Percentiles rank a stretch among this genome's conserved stretches.
Evolutionary conservation across 257 asterid genomes (phyloP).

Genomic region (Solanum bulbocastanum): DNA sequence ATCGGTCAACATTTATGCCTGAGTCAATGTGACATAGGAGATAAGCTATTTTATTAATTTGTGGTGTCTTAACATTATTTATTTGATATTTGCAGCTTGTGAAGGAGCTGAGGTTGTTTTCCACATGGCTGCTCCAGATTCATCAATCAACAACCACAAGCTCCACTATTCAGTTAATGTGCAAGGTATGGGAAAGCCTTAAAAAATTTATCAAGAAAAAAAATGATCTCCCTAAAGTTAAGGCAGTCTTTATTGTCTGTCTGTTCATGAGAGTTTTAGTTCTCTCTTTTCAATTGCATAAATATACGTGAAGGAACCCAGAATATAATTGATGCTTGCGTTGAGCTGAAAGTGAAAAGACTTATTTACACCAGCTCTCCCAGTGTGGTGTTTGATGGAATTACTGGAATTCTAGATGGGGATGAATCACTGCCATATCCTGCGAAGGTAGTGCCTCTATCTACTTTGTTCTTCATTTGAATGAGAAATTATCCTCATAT

Average conservation of each 20-base stretch:
- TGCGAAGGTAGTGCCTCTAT: constrained; percentile 42
- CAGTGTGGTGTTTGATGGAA: constrained; percentile 91
- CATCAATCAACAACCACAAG: constrained; percentile 76
- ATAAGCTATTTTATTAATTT: not conserved
- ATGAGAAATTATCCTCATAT: not conserved
- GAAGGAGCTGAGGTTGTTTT: constrained; percentile 90
- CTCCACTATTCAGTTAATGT: constrained; percentile 89
- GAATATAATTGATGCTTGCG: constrained; percentile 82
- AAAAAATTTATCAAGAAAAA: not conserved
- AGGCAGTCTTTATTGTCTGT: not conserved
- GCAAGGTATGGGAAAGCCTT: constrained; percentile 30
- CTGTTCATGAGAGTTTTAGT: not conserved
- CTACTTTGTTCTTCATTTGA: not conserved
- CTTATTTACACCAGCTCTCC: constrained; percentile 93
- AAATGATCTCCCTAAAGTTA: not conserved
- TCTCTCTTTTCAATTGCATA: not conserved
- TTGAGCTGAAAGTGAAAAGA: constrained; percentile 65
- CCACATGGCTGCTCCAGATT: constrained; percentile 99
- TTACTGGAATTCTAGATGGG: constrained; percentile 66
- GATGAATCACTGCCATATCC: constrained; percentile 76
- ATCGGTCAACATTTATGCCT: not conserved
- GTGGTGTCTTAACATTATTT: not conserved
- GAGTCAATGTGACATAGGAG: not conserved
- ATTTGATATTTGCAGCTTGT: constrained; percentile 42
- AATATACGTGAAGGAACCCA: constrained; percentile 41